Base-by-base conservation (phyloP, 1,139 yeast species). In the Candida gigantensis region DNA sequence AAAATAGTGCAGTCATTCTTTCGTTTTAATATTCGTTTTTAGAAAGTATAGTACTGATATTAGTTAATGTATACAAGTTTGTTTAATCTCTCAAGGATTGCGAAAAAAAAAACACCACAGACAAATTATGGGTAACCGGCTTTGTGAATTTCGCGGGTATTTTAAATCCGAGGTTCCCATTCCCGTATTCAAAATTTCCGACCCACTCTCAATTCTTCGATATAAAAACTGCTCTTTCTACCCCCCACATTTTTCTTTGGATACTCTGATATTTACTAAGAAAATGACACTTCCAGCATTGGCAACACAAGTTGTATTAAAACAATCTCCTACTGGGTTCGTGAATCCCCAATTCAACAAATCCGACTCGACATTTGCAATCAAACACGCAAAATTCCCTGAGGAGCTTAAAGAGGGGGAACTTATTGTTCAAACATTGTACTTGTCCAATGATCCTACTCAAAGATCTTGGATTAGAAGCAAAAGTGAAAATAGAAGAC, bases 381-480 rank as follows among this genome's bases (percentile, higher is more conserved):
- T 52, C 12, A 44, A 37, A 17, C 33, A 43, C 18, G 42, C 36
- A n/a, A 34, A 45, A 8, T 34, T 41, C 5, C 40, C 42, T 11
- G 11, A 15, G 3, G 46, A 40, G 9, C 51, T 77, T 36, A 49
- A 64, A 40, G 68, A 65, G 1, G 74, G 68, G 28, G 72, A 79
- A 43, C 43, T 79, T 6, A 59, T 77, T 24, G 62, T 79, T 18
- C 72, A 76, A 53, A 57, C 67, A 5, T 46, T 74, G 32, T 70
- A 68, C 40, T 51, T 80, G n/a, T 78, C 85, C 26, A 79, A 81
- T 49, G 87, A 81, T 52, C 86, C 87, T 11, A 76, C 83, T 8
- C 85, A 79, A 53, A 74, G 81, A 55, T 69, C 72, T 35, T 80
- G 84, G 83, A 78, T 80, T 34, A 66, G 64, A 41, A 66, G 65